Evolutionary conservation across 495 filamentous ascomycete species (phyloP), one percentile per base, ranked within the genome.

Genomic region (Parathielavia appendiculata): DNA sequence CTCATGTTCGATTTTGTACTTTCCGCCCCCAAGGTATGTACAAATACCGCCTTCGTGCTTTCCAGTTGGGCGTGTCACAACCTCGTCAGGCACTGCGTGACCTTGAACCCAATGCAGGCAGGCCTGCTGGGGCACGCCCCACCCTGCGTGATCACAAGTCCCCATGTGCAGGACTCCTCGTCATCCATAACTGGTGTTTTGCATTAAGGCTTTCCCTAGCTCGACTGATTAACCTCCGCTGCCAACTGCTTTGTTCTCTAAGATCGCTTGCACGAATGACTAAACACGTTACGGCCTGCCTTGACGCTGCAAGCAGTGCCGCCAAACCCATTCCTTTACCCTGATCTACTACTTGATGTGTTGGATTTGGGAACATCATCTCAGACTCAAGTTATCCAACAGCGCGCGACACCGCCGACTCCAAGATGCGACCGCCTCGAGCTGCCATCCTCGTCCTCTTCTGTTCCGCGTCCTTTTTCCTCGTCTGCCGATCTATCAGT

Each of bases 351-450:
- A 32, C 23, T 5, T 32, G 34, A 35, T 30, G 35, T 23, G 30
- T 23, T 16, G 50, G 20, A 50, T 39, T 16, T 17, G 13, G 32
- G 14, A 9, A 52, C 6, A 34, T 39, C 17, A 22, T 2, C 22
- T 26, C 40, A 41, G 38, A 12, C 14, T 12, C 56, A 38, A 30
- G 19, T 45, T 38, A 35, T 44, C 46, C 9, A 30, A 8, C 26
- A 19, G 6, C 34, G 40, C 52, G 44, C 40, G 48, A 41, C 51
- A 36, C 11, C 23, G 41, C 19, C 41, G 22, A 17, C 41, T 48
- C 30, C 59, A 73, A 62, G 65, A 80, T 80, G 77, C 74, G 77
- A 50, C 66, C 75, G 22, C 73, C 75, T 26, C 73, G 76, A 61
- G 66, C 78, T 32, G 68, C 67, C 63, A 77, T 79, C 23, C 67